Evolutionary conservation across 352 stramenopile genomes (phyloP).

Genomic region (Peronospora farinosa): DNA sequence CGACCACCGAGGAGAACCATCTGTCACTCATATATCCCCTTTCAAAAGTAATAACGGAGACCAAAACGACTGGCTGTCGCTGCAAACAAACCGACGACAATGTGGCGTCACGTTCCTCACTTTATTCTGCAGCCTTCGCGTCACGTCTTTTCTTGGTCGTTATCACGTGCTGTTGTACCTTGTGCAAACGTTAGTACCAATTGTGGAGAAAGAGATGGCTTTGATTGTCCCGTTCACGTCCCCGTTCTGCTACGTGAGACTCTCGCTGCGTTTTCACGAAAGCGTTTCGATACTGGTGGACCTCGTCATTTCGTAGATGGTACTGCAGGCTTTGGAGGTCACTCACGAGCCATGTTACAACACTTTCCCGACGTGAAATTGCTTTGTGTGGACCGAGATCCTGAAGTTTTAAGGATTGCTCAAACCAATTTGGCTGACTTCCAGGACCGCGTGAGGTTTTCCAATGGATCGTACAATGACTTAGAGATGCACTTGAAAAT

Average conservation of each 20-base stretch:
- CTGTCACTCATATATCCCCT: slow-evolving; percentile 12
- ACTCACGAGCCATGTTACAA: slow-evolving; percentile 55
- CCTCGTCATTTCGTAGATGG: slow-evolving; percentile 63
- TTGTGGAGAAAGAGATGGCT: not conserved
- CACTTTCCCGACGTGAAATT: slow-evolving; percentile 37
- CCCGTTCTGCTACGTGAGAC: slow-evolving; percentile 60
- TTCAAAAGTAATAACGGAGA: slow-evolving; percentile 11
- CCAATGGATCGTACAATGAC: slow-evolving; percentile 54
- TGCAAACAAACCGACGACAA: slow-evolving; percentile 1
- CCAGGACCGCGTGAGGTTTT: slow-evolving; percentile 45
- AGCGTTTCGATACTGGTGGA: slow-evolving; percentile 13
- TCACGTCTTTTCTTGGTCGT: slow-evolving; percentile 1
- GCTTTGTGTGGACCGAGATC: slow-evolving; percentile 79
- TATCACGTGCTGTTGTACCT: not conserved
- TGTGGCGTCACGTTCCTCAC: slow-evolving; percentile 7
- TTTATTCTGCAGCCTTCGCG: slow-evolving; percentile 2
- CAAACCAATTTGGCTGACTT: slow-evolving; percentile 44
- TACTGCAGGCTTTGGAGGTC: slow-evolving; percentile 62
- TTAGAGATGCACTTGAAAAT: slow-evolving; percentile 33
- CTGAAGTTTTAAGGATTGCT: slow-evolving; percentile 59
- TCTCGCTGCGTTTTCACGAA: slow-evolving; percentile 24
- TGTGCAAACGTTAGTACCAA: slow-evolving; percentile 4
- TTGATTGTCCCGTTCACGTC: slow-evolving; percentile 32
- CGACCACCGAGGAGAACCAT: no score
- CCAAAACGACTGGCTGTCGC: slow-evolving; percentile 1